Conservation (phyloP, 768 basidiomycete genomes). For the Leccinum subtestaceum region DNA sequence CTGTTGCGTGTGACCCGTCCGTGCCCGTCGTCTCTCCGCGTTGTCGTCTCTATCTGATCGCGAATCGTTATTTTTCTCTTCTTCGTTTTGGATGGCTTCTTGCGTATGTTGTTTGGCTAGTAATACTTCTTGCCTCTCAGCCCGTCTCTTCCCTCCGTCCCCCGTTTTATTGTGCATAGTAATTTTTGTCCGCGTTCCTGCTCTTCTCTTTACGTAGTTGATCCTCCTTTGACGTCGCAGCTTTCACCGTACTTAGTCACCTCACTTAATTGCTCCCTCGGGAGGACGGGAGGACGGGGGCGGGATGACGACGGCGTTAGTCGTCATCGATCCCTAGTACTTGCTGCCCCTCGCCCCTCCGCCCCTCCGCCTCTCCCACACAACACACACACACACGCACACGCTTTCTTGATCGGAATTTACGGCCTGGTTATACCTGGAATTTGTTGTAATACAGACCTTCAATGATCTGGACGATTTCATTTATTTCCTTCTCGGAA, state of each 20-base stretch:
- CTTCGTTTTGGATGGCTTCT: conserved; percentile 18
- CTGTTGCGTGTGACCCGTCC: conserved; percentile 16
- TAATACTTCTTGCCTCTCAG: conserved; percentile 4
- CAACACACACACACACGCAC: background rate
- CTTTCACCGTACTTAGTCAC: conserved; percentile 23
- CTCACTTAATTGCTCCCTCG: conserved; percentile 19
- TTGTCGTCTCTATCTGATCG: conserved; percentile 8
- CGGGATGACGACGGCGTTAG: conserved; percentile 9
- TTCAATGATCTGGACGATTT: conserved; percentile 23
- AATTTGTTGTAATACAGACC: conserved; percentile 35
- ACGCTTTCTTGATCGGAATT: conserved; percentile 27
- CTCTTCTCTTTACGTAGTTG: background rate
- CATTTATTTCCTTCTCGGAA: background rate
- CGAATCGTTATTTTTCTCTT: background rate
- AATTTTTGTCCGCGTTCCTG: conserved; percentile 1
- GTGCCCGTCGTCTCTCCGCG: conserved; percentile 7
- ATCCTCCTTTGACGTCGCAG: conserved; percentile 13
- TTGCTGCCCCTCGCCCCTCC: background rate
- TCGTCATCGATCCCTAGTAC: background rate
- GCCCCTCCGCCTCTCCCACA: background rate
- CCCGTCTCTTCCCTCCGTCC: background rate
- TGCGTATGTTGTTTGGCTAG: conserved; percentile 23
- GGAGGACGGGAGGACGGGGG: background rate
- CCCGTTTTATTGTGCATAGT: conserved; percentile 26
- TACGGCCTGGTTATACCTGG: conserved; percentile 35